Evolutionary conservation across 164 flowering plant species (phyloP), one percentile per base, ranked within the genome.

Genomic region (Macadamia tetraphylla): DNA sequence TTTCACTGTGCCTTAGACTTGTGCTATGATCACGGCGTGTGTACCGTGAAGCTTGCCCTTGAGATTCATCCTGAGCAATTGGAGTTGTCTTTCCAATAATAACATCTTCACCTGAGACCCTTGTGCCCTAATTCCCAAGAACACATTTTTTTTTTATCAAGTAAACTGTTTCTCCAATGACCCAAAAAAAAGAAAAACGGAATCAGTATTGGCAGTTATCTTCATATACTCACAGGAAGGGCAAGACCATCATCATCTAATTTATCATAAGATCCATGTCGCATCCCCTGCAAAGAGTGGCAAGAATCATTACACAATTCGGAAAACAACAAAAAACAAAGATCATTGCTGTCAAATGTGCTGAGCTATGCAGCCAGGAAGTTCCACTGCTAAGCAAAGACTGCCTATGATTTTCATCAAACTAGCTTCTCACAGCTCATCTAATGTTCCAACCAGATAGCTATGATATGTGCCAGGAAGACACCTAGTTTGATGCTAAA

Each of bases 181-280:
- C 8, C 1, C 53, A 49, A 1, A 61, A 49, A 23, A 23, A 23
- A 23, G 23, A 23, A 23, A 32, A 23, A 35, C 35, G 51, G 3
- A 5, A 35, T 2, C 15, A 66, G n/a, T 5, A 60, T 10, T 18
- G 18, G 29, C 14, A 31, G 42, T 63, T 57, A 9, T 46, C 23
- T 3, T 44, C 62, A 4, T 32, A 43, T 67, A 83, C 92, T 84
- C 70, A 90, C 94, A 68, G 98, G 98, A 75, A 97, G 96, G 23
- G 98, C 98, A 70, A 95, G 93, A 71, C 99, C 99, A 79, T 95
- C 99, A 73, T 95, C 99, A 72, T 95, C 98, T 80, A 95, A 78
- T 72, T 95, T 95, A 73, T 95, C 99, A 77, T 92, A 95, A 17
- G 98, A 95, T 1, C 99, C 99, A 81, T 88, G 97, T 14, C 98